Evolutionary conservation across 2,329 filamentous ascomycete genomes (phyloP), one percentile per base, ranked within the genome.

Genomic region (Phialophora expanda): DNA sequence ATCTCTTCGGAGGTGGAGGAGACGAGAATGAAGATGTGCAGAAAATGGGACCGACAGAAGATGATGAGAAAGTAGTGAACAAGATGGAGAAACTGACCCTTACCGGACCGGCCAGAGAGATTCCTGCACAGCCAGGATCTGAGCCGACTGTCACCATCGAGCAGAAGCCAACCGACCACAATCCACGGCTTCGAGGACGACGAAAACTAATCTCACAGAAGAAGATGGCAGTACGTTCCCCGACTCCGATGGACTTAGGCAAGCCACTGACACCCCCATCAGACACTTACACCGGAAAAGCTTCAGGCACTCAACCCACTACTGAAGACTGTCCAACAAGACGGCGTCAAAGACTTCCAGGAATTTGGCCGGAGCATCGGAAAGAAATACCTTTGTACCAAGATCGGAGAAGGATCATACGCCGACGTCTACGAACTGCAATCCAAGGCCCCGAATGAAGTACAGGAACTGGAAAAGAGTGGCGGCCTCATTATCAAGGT

Each of bases 361-460:
- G 62, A 38, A 34, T 72, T 65, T 50, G 68, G 59, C 44, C 69
- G 53, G 38, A 71, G 46, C 61, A 68, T 70, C 64, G 71, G 66
- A 55, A 62, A 66, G 56, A 66, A 80, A 64, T 84, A 84, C 68
- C 73, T 80, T 44, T 80, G 89, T 48, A 78, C 80, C 8, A 90
- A 90, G 70, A 84, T 90, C 41, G 87, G 86, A 8, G 87, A 90
- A 74, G 87, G 87, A 1, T 88, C 86, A 0, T 90, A 87, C 72
- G 86, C 86, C 61, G 87, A 89, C 72, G 87, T 90, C 2, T 89
- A 88, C 74, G 85, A 86, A 12, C 76, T 89, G 26, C 66, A 81
- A 61, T 44, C 65, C 22, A 70, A 69, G 56, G 62, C 67, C 32
- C 4, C 53, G 69, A 69, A 79, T 68, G 58, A 80, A 73, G 72